Evolutionary conservation across 176 grass and related monocot species (phyloP).

Genomic region (Echinochloa phyllopogon): DNA sequence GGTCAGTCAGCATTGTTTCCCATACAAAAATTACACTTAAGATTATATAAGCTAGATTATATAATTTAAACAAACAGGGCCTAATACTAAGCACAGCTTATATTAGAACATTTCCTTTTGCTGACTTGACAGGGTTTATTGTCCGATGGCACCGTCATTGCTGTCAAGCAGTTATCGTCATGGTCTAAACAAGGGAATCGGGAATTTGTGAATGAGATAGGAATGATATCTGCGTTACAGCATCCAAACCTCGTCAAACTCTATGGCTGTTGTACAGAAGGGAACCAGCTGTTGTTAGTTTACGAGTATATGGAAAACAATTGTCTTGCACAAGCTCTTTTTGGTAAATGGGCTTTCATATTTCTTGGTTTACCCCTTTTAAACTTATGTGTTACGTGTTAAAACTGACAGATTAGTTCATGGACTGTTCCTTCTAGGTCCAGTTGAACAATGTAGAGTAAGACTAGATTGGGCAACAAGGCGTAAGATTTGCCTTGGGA

Average conservation of each 20-base stretch:
- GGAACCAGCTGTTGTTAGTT: conserved; percentile 71
- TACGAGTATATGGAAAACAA: conserved; percentile 96
- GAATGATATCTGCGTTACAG: conserved; percentile 79
- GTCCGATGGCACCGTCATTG: conserved; percentile 79
- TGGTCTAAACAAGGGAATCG: conserved; percentile 80
- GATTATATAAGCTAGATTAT: too few species aligned
- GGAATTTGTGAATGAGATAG: conserved; percentile 89
- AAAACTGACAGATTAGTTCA: conserved; percentile 11
- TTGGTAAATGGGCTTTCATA: conserved; percentile 53
- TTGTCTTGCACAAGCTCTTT: conserved; percentile 77
- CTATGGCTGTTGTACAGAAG: conserved; percentile 82
- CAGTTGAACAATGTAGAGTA: conserved; percentile 55
- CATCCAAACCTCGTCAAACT: conserved; percentile 83
- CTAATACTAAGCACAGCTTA: conserved; percentile 15
- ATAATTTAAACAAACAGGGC: too few species aligned
- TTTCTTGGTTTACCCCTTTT: neutral
- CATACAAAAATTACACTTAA: conserved; percentile 8
- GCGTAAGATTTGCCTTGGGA: conserved; percentile 83
- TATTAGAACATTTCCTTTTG: neutral
- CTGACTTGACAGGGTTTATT: conserved; percentile 60
- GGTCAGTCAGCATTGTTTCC: conserved; percentile 44
- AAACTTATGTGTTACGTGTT: conserved; percentile 24
- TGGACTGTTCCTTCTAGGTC: conserved; percentile 15
- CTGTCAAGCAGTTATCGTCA: conserved; percentile 85
- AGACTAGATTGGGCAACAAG: conserved; percentile 82